These are phyloP conservation scores for Vanrija sp. DNA, from an alignment of 1,284 basidiomycete species.

Conservation along the genomic window DNA sequence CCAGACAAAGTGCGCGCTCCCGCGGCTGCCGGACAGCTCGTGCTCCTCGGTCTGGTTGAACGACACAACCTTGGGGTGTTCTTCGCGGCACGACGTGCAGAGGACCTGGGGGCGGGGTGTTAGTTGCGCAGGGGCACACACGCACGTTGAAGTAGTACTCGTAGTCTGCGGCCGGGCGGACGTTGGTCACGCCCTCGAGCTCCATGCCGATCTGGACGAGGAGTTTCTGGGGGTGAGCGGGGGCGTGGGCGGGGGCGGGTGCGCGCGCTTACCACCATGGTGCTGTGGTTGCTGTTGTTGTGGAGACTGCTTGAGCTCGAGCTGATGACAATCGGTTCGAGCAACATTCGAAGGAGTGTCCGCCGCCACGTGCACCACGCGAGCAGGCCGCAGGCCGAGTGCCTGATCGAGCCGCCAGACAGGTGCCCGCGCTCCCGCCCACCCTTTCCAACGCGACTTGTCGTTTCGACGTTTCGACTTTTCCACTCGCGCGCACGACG, in stretches of 20 bases:
- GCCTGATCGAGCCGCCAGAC: neutral
- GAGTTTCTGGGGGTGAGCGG: slow-evolving; percentile 38
- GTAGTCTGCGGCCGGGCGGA: slow-evolving; percentile 41
- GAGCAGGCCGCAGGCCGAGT: neutral
- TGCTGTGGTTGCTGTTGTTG: neutral
- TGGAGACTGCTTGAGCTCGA: too few relatives aligned
- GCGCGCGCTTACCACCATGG: slow-evolving; percentile 12
- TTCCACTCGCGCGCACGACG: neutral
- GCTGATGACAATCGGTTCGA: neutral
- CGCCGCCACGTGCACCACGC: neutral
- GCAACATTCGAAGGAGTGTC: neutral
- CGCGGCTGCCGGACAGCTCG: slow-evolving; percentile 46
- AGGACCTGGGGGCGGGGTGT: slow-evolving; percentile 27
- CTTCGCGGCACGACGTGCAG: slow-evolving; percentile 44
- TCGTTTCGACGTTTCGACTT: neutral
- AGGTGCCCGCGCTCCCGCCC: neutral
- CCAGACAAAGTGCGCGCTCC: slow-evolving; percentile 48
- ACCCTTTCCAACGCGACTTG: neutral
- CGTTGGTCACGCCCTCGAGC: slow-evolving; percentile 45
- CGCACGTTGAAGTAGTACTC: slow-evolving; percentile 48
- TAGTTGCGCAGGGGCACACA: neutral
- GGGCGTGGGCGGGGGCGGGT: too few relatives aligned
- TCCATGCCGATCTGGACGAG: slow-evolving; percentile 46
- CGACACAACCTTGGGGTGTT: slow-evolving; percentile 45
- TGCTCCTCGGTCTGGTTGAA: slow-evolving; percentile 42